phyloP scores from a whole-genome alignment of 257 asterid species.

The Oldenlandia corymbosa region DNA sequence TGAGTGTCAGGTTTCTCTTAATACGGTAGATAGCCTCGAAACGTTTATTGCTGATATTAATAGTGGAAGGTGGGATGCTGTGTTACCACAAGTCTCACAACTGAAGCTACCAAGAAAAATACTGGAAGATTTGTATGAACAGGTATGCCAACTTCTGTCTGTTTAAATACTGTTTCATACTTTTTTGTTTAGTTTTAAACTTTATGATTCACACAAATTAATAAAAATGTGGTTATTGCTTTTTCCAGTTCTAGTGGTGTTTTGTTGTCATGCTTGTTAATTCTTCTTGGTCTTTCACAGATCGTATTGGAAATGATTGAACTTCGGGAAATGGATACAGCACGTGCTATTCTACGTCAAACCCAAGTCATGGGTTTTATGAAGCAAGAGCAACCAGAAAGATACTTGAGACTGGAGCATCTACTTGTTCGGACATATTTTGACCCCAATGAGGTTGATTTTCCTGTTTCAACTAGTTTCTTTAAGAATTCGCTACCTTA shows the following conservation, averaged over 20 bases:
- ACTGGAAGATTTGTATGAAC: slow-evolving; percentile 93
- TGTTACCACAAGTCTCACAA: slow-evolving; percentile 90
- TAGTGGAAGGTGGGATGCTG: slow-evolving; percentile 98
- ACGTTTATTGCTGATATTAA: slow-evolving; percentile 85
- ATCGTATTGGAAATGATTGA: slow-evolving; percentile 98
- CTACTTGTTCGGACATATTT: slow-evolving; percentile 89
- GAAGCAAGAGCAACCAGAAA: slow-evolving; percentile 97
- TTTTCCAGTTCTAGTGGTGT: not conserved
- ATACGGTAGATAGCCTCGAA: slow-evolving; percentile 91
- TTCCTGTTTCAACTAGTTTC: not conserved
- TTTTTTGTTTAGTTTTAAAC: not conserved
- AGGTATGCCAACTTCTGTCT: slow-evolving; percentile 39
- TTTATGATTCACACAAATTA: not conserved
- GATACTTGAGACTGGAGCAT: slow-evolving; percentile 92
- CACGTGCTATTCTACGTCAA: slow-evolving; percentile 92
- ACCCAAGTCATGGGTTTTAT: slow-evolving; percentile 98
- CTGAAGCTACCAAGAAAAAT: slow-evolving; percentile 88
- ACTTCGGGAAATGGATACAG: slow-evolving; percentile 96
- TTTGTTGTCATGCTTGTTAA: not conserved
- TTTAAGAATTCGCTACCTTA: not conserved
- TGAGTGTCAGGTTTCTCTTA: slow-evolving; percentile 94
- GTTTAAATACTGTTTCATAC: not conserved
- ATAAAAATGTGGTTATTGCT: not conserved
- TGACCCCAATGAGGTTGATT: slow-evolving; percentile 81
- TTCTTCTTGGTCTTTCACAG: slow-evolving; percentile 26